phyloP scores from a whole-genome alignment of 176 grass and related monocot genomes.

The Cenchrus purpureus region DNA sequence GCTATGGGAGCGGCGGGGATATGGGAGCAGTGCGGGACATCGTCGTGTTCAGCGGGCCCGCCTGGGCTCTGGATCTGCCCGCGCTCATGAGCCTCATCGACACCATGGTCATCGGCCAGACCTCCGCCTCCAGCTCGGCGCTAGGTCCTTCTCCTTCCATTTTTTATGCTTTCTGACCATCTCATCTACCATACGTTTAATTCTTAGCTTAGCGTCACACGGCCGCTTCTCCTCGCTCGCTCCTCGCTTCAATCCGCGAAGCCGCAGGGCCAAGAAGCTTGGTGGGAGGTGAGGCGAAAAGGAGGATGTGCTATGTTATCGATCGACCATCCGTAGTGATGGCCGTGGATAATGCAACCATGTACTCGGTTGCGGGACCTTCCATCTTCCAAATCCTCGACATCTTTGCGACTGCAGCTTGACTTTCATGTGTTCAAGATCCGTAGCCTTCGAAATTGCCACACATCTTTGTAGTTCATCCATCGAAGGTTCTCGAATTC shows the following conservation, averaged over 20 bases:
- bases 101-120: conserved; percentile 94
- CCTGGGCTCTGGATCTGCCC: conserved; percentile 87
- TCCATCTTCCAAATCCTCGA: not conserved
- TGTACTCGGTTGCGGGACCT: not conserved
- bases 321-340: not conserved
- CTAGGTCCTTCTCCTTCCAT: conserved; percentile 44
- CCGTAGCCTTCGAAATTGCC: not conserved
- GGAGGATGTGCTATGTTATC: not conserved
- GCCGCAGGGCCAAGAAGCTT: not conserved
- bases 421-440: not conserved
- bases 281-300: not conserved
- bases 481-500: too few species aligned
- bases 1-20: too few species aligned
- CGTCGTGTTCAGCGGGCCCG: conserved; percentile 65
- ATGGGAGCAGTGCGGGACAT: conserved; percentile 48
- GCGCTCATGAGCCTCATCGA: conserved; percentile 98
- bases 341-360: not conserved
- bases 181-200: not conserved
- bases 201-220: not conserved
- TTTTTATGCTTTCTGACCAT: not conserved
- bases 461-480: not conserved
- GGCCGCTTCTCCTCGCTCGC: too few species aligned
- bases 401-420: not conserved
- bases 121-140: conserved; percentile 82
- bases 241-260: conserved; percentile 3